Evolutionary conservation across 2,329 filamentous ascomycete species (phyloP).

Genomic region (Fusarium humuli): DNA sequence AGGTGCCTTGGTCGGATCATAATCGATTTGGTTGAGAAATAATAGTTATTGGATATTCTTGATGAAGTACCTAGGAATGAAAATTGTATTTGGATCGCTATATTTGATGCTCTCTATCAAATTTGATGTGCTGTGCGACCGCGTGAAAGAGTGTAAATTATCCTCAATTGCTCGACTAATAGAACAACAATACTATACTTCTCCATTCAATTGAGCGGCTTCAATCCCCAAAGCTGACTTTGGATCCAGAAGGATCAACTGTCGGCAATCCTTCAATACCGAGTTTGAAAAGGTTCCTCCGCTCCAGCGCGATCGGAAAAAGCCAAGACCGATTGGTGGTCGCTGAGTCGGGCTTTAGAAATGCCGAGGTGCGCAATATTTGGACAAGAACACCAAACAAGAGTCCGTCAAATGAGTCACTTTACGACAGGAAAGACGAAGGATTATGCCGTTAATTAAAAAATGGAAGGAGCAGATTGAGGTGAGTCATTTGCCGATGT

Average conservation of each 20-base stretch:
- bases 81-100: background rate
- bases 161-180: too few species aligned
- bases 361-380: slow-evolving; percentile 14
- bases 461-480: background rate
- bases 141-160: background rate
- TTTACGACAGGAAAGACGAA: background rate
- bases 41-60: background rate
- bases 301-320: background rate
- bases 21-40: background rate
- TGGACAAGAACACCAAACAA: background rate
- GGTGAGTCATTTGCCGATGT: slow-evolving; percentile 10
- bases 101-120: background rate
- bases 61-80: background rate
- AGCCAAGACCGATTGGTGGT: background rate
- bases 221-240: background rate
- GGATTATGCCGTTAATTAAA: background rate
- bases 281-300: background rate
- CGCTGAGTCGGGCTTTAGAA: background rate
- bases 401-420: slow-evolving; percentile 7
- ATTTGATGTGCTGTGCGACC: background rate
- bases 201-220: too few species aligned
- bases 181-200: too few species aligned
- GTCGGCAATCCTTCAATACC: background rate
- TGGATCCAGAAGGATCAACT: background rate
- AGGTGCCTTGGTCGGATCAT: slow-evolving; percentile 26